These are phyloP conservation scores for Epicoccum sorghinum DNA, from an alignment of 2,329 filamentous ascomycete species.

Conservation along the genomic window DNA sequence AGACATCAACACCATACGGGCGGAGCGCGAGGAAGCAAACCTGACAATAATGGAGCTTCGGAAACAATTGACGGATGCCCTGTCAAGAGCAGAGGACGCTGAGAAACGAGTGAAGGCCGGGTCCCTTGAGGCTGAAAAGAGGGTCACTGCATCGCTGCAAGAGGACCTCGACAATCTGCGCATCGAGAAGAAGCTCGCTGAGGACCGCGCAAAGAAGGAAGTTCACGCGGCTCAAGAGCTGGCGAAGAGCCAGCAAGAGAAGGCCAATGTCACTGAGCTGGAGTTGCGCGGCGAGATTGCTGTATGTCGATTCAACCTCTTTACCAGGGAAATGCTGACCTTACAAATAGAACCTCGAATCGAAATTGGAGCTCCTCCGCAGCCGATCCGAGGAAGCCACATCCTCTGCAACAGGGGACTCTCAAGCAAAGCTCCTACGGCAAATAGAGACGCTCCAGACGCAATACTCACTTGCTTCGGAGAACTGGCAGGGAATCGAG, in stretches of 20 bases:
- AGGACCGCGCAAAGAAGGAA: constrained; percentile 73
- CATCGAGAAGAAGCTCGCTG: constrained; percentile 77
- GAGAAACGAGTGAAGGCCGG: constrained; percentile 71
- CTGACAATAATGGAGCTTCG: constrained; percentile 71
- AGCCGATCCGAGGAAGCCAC: constrained; percentile 87
- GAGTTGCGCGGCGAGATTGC: constrained; percentile 81
- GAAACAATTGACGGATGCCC: constrained; percentile 70
- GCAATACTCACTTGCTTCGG: constrained; percentile 90
- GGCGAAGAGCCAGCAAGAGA: constrained; percentile 74
- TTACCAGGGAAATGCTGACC: constrained; percentile 26
- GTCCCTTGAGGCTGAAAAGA: constrained; percentile 69
- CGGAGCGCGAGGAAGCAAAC: constrained; percentile 68
- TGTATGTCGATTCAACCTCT: constrained; percentile 36
- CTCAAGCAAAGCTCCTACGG: constrained; percentile 85
- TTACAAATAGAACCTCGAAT: constrained; percentile 71
- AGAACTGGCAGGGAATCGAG: constrained; percentile 98
- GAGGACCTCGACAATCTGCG: constrained; percentile 69
- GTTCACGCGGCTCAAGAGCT: constrained; percentile 75
- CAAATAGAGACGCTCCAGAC: constrained; percentile 96
- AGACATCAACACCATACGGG: constrained; percentile 66
- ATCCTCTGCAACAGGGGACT: constrained; percentile 79
- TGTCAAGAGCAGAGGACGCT: constrained; percentile 69
- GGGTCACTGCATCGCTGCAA: constrained; percentile 60
- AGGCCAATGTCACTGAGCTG: constrained; percentile 69
- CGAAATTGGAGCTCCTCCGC: constrained; percentile 87